Base-by-base conservation (phyloP, 2,329 filamentous ascomycete genomes). In the Fusarium caatingaense region DNA sequence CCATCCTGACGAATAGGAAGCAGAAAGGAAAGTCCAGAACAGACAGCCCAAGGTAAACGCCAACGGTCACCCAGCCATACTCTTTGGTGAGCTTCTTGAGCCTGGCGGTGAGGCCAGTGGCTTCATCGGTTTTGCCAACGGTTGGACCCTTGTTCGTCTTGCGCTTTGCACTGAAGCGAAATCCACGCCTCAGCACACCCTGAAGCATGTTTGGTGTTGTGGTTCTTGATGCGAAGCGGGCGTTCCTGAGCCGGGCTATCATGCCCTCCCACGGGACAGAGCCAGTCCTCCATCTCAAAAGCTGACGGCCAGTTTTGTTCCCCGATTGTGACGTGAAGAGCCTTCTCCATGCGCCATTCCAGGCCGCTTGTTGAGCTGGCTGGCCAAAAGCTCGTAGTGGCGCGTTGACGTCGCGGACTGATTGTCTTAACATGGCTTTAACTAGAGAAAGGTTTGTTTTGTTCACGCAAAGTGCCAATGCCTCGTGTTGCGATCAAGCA, bases 1-100 rank as follows among this genome's bases (percentile, higher is more conserved):
- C 86, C 55, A 90, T 83, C 60, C 91, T 88, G 48, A 99, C 96
- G 12, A 96, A 89, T 57, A 97, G 81, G 82, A 97, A 99, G 82
- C 95, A 98, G 78, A 98, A 93, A 1, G 96, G 96, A 71, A 98
- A 97, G 81, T 99, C 96, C 54, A 97, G 82, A 40, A 92, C 91
- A 44, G 92, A 94, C 57, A 99, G 82, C 2, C 85, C 85, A 13
- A 98, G 80, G 80, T 99, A 99, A 16, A 99, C 93, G n/a, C 94
- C 95, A 8, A 98, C 81, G 2, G 94, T 94, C 6, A 92, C 88
- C 93, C 94, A 98, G 42, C 96, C 96, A 80, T 99, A 99, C 80
- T 98, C 95, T 69, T 91, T 90, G 5, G 92, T 94, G 47, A 99
- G 87, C 78, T 93, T 93, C 80, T 91, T 94, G 77, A 98, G 83